Base-by-base conservation (phyloP, 805 yeast species). In the Saturnispora ahearnii region DNA sequence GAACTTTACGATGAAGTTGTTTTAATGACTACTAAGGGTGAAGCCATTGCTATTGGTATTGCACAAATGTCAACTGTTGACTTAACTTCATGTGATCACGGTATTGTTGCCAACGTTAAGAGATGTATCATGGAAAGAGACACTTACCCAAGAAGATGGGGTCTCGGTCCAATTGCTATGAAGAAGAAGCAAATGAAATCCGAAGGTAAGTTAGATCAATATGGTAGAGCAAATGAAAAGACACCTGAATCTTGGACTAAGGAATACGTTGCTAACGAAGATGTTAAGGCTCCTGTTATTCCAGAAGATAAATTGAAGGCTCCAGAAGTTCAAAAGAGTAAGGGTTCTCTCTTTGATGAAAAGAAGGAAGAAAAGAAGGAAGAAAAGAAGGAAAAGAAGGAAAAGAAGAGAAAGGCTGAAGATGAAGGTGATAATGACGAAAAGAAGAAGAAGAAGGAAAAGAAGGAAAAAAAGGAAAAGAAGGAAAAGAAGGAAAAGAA, bases 101-200 rank as follows among this genome's bases (percentile, higher is more conserved):
- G 99, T 63, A 89, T 90, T 53, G 99, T 91, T 63, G 96, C 99
- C 59, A 89, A 87, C 76, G 96, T 93, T 64, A 93, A 93, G 79
- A 87, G 99, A 76, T 91, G 98, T 76, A 93, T 93, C 62, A 93
- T 93, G 99, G 99, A 93, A 76, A 84, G 99, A 76, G 99, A 93
- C 70, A 81, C 96, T 47, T 93, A 93, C 71, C 99, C 99, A 73
- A 86, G 99, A 79, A 84, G 97, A 79, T 93, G 99, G 99, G 99
- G 99, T 55, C 74, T 93, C 61, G 99, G 99, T 62, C 99, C 99
- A 62, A 87, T 90, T 67, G 98, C 99, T 53, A 88, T 87, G 72
- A 89, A 89, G 84, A 93, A 93, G 86, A 93, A 93, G 79, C 96
- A 91, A 76, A 75, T 93, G 78, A 91, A 90, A 79, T 85, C 95